Evolutionary conservation across 177 flowering plant species (phyloP), one percentile per base, ranked within the genome.

Genomic region (Telopea speciosissima): DNA sequence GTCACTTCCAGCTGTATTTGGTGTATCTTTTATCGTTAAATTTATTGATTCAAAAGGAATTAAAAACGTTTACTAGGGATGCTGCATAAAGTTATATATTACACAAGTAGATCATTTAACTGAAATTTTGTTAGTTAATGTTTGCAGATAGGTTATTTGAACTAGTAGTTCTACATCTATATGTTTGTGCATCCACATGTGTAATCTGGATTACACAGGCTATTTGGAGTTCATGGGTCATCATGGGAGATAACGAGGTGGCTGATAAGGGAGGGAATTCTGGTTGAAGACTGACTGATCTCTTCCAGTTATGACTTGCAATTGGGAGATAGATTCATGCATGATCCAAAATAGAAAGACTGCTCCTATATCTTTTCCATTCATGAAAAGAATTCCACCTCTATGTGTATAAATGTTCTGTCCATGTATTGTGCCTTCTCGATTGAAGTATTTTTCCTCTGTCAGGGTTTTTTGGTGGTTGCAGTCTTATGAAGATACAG

Each of bases 1-100:
- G 71, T 95, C 99, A 49, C 93, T 95, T 68, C 97, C 99, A 67
- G 97, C 99, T 72, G 97, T 95, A 79, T 83, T 95, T 85, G 97
- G 97, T 77, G 99, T 92, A 92, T 95, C 99, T 97, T 88, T 64
- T 42, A 65, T 65, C 54, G 12, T 58, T 63, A 0, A 8, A 67
- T 23, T 31, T 64, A 64, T 33, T 64, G 45, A 10, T 70, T 52
- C 7, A 24, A 63, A n/a, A 11, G n/a, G 61, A 19, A 62, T 28
- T 10, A 24, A 44, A 24, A 16, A 17, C 36, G 19, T 66, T 45
- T 8, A 13, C 28, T 44, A 17, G 24, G 21, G 40, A 10, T 61
- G 16, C 26, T 61, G 26, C 24, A 19, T 6, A 13, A 13, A 21
- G 8, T 23, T 60, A 60, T 22, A 22, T 23, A 6, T 16, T 23